phyloP scores from a whole-genome alignment of 2,329 filamentous ascomycete genomes.

The Ascochyta viciae-villosae region DNA sequence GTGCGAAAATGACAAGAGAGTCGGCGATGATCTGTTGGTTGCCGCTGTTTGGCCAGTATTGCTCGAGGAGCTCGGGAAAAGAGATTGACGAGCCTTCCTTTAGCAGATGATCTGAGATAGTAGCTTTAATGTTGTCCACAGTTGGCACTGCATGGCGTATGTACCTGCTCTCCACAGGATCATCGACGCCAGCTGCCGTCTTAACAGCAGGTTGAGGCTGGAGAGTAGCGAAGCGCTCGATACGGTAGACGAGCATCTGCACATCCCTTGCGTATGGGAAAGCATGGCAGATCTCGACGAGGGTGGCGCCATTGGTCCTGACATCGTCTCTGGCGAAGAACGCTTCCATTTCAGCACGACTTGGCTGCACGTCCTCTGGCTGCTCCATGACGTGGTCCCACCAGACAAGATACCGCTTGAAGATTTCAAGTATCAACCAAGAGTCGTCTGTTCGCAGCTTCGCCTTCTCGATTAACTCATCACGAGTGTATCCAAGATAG shows the following conservation, averaged over 20 bases:
- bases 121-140: not conserved
- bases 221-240: slow-evolving; percentile 2
- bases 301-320: not conserved
- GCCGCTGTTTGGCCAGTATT: not conserved
- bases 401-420: slow-evolving; percentile 6
- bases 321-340: not conserved
- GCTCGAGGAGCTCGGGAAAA: not conserved
- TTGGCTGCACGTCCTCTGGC: not conserved
- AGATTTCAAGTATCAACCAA: not conserved
- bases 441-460: not conserved
- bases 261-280: slow-evolving; percentile 3
- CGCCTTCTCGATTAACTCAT: not conserved
- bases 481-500: not conserved
- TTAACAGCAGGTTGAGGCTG: not conserved
- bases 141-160: not conserved
- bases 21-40: not conserved
- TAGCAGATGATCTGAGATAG: not conserved
- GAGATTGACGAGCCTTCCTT: not conserved
- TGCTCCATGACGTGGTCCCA: not conserved
- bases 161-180: not conserved
- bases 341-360: not conserved
- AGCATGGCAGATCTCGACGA: slow-evolving; percentile 8
- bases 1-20: not conserved
- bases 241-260: slow-evolving; percentile 8
- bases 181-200: not conserved